Base-by-base conservation (phyloP, 768 basidiomycete genomes). In the Mrakia hoshinonis region DNA sequence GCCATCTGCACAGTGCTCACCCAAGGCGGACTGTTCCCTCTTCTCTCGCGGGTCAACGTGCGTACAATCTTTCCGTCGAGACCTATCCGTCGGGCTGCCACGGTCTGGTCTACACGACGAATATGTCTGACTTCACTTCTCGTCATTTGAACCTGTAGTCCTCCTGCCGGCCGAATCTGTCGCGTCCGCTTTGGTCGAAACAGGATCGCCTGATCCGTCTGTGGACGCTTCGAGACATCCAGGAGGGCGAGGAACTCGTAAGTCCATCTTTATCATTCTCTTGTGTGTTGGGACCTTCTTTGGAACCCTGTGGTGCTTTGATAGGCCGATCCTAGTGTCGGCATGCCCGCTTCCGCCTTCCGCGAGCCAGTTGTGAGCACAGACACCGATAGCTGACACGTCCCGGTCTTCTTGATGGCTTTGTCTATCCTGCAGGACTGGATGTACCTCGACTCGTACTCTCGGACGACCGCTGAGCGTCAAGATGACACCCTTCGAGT, bases 381-480 rank as follows among this genome's bases (percentile, higher is more conserved):
- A n/a, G n/a, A n/a, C n/a, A n/a, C n/a, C n/a, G n/a, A n/a, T n/a
- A n/a, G n/a, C n/a, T n/a, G n/a, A n/a, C n/a, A n/a, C n/a, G n/a
- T 34, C 34, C 20, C 15, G 6, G 6, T 43, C 43, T 15, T 15
- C 43, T 43, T 43, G 43, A 6, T 15, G 43, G 43, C 15, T 15
- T 43, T 43, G 7, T 15, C 7, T 15, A 7, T 43, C 11, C 34
- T 13, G 1, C 43, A 68, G 67, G 67, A 61, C 62, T 70, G 69
- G 69, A 70, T 70, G 69, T 70, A 70, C 39, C 61, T 70, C 24
- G 69, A 70, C 48, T 63, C 61, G 12, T 70, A 49, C 61, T 70
- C 51, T n/a, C 69, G 49, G 0, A 47, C 62, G 4, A 52, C 47
- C 9, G 48, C 22, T 12, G 69, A 70, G 51, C 61, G 69, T 20